Percentiles rank a stretch among this genome's conserved stretches.
phyloP scores from a whole-genome alignment of 1,284 basidiomycete species.

The Melampsora larici-populina region DNA sequence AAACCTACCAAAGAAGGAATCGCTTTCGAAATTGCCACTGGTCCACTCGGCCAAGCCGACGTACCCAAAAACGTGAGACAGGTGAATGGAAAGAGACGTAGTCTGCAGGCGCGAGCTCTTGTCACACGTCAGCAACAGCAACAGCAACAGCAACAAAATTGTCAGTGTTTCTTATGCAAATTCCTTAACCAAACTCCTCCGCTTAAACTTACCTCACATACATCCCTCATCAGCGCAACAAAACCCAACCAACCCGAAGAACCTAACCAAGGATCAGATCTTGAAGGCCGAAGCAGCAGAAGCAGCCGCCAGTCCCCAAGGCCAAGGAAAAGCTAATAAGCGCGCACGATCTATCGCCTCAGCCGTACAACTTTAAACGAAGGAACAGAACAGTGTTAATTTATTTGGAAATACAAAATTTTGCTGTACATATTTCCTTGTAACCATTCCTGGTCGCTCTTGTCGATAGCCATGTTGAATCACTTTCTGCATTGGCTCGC shows the following conservation, averaged over 20 bases:
- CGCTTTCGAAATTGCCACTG: conserved; percentile 24
- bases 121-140: background rate
- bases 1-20: conserved; percentile 27
- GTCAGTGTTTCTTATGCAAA: too few relatives aligned
- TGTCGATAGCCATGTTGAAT: too few relatives aligned
- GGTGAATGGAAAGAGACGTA: background rate
- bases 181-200: too few relatives aligned
- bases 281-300: background rate
- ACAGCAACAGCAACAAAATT: background rate
- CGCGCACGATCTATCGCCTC: background rate
- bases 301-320: background rate
- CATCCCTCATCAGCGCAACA: background rate
- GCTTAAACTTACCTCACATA: too few relatives aligned
- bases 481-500: too few relatives aligned
- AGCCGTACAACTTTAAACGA: background rate
- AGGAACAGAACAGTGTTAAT: too few relatives aligned
- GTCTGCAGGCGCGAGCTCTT: background rate
- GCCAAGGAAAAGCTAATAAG: background rate
- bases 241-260: background rate
- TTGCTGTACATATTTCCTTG: too few relatives aligned
- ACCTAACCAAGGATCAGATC: background rate
- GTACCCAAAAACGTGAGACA: conserved; percentile 13
- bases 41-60: conserved; percentile 42
- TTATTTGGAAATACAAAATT: too few relatives aligned
- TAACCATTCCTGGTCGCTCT: too few relatives aligned